Evolutionary conservation across 2,329 filamentous ascomycete genomes (phyloP), one percentile per base, ranked within the genome.

Genomic region (Fusarium avenaceum): DNA sequence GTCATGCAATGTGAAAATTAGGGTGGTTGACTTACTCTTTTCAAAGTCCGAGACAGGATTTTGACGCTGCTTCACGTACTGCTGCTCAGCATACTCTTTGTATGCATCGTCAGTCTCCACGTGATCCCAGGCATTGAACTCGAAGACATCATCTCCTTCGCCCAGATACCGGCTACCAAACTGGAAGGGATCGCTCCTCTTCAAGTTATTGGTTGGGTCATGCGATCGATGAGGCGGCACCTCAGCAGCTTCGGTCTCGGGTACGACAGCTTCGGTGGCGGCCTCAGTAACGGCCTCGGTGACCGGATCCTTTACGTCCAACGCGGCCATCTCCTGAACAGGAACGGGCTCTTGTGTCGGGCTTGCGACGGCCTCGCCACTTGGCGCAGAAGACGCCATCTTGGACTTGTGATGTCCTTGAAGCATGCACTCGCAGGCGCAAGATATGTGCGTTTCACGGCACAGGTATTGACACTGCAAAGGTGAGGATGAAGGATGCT

Each of bases 121-220:
- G 78, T 99, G 95, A 78, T 99, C 96, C 96, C 96, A 99, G 38
- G 96, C 96, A 80, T 99, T 99, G 87, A 96, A 97, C 79, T 96
- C 92, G 81, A 95, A 99, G 75, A 97, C 92, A 77, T 98, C 87
- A 81, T 97, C 94, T 76, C 89, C 88, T 78, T 95, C 86, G 74
- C 92, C 89, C 51, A 99, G 88, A 75, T 87, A 92, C 62, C 95
- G 92, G 47, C 92, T 96, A 64, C 96, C 96, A 79, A 99, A 99
- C 80, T 96, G 91, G 80, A 98, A 99, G 19, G 96, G 96, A 76
- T 97, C 94, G 76, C 83, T 92, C 74, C 93, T 88, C 83, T 98
- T 98, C 81, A 91, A 84, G 78, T 94, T 96, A 78, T 90, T 81
- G 67, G 82, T 75, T 39, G 92, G 89, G 74, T 92, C 86, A 78